Percentiles rank a stretch among this genome's conserved stretches.
phyloP scores from a whole-genome alignment of 768 basidiomycete genomes.

The Tephrocybe sp. region DNA sequence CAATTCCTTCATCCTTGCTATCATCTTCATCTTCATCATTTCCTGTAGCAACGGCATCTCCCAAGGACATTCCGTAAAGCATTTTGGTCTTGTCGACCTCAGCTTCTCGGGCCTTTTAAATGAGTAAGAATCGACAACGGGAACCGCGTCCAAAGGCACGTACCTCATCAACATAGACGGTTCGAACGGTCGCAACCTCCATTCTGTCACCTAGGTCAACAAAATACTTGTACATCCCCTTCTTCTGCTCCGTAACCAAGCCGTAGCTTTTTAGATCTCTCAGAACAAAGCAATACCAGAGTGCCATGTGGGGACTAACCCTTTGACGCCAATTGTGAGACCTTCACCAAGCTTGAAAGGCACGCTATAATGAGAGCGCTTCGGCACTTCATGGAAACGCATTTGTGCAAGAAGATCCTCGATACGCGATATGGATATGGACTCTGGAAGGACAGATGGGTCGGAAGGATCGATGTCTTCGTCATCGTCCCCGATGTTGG shows the following conservation, averaged over 20 bases:
- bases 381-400: constrained; percentile 80
- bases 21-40: constrained; percentile 43
- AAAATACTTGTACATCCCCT: constrained; percentile 81
- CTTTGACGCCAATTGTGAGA: constrained; percentile 79
- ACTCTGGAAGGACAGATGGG: constrained; percentile 55
- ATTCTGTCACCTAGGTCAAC: constrained; percentile 73
- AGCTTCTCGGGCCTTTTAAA: constrained; percentile 40
- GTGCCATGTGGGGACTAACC: constrained; percentile 39
- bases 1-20: constrained; percentile 27
- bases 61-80: constrained; percentile 44
- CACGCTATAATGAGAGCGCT: constrained; percentile 79
- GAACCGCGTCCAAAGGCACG: constrained; percentile 5
- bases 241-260: constrained; percentile 85
- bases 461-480: constrained; percentile 43
- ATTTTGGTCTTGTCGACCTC: constrained; percentile 46
- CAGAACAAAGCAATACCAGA: neutral
- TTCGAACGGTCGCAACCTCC: constrained; percentile 73
- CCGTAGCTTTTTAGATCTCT: constrained; percentile 62
- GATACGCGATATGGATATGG: constrained; percentile 74
- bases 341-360: constrained; percentile 78
- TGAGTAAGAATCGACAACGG: neutral
- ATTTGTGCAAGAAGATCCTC: constrained; percentile 79
- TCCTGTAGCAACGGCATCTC: constrained; percentile 29
- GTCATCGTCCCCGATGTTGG: constrained; percentile 47
- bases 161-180: constrained; percentile 79